Evolutionary conservation across 176 grass and related monocot genomes (phyloP).

Genomic region (Paspalum notatum): DNA sequence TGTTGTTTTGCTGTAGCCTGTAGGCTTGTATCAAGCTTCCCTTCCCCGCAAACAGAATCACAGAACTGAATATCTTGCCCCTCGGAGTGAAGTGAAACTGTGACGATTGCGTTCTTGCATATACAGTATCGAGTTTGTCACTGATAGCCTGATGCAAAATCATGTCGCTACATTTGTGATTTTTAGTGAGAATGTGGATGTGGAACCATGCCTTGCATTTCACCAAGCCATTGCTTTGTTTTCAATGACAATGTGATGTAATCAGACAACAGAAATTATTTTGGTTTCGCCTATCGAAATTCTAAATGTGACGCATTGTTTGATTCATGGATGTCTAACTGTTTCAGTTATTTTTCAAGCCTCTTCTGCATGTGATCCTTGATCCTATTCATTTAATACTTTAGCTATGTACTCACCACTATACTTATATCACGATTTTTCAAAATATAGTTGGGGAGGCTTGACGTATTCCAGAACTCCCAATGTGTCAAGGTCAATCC

Average conservation of each 20-base stretch:
- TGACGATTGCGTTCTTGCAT: background rate
- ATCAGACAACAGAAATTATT: background rate
- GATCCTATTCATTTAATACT: background rate
- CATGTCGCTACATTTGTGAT: no score
- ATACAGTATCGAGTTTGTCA: no score
- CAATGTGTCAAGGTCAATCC: constrained; percentile 90
- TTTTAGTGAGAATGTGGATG: background rate
- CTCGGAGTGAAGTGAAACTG: background rate
- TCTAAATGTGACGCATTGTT: background rate
- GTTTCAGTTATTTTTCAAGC: no score
- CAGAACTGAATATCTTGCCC: background rate
- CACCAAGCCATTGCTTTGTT: background rate
- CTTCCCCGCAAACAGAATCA: background rate
- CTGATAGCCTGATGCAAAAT: background rate
- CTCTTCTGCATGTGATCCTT: background rate
- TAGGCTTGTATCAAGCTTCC: background rate
- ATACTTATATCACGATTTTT: background rate
- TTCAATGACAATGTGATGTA: background rate
- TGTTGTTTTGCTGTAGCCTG: background rate
- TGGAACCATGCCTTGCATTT: background rate
- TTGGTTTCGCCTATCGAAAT: background rate
- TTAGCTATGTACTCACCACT: background rate
- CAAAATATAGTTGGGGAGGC: constrained; percentile 55
- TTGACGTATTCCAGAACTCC: constrained; percentile 66
- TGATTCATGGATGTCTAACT: no score